Evolutionary conservation across 129 eudicot genomes (phyloP).

Genomic region (Kitagawia praeruptora): DNA sequence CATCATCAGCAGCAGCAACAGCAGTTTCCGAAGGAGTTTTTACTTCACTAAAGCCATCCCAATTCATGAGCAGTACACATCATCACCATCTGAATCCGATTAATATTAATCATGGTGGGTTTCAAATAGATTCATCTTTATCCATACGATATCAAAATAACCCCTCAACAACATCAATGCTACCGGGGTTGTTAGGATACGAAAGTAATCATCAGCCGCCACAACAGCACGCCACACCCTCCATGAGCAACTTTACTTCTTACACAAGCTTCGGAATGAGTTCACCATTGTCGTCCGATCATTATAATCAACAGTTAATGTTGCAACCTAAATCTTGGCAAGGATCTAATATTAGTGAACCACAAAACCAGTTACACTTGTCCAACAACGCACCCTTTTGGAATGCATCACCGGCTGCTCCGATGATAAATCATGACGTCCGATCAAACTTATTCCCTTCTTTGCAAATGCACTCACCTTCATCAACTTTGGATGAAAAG

Average conservation of each 20-base stretch:
- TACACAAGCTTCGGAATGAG: constrained; percentile 21
- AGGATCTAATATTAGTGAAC: not conserved
- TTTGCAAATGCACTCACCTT: constrained; percentile 38
- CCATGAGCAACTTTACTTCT: constrained; percentile 19
- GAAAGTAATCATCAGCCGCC: constrained; percentile 30
- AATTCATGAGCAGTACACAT: not conserved
- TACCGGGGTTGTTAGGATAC: constrained; percentile 36
- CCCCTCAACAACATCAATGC: not conserved
- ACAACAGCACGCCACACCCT: constrained; percentile 18
- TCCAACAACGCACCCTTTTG: constrained; percentile 57
- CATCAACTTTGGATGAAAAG: constrained; percentile 49
- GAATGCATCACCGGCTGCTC: constrained; percentile 45
- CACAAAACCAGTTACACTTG: constrained; percentile 31
- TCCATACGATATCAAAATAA: not conserved
- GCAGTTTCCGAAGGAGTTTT: constrained; percentile 17
- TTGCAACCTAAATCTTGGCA: not conserved
- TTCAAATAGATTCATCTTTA: constrained; percentile 17
- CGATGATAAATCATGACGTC: constrained; percentile 18
- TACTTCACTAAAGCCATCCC: constrained; percentile 19
- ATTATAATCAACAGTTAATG: not conserved
- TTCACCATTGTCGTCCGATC: not conserved
- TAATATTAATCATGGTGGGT: constrained; percentile 29
- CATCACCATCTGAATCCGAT: constrained; percentile 24
- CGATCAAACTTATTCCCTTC: constrained; percentile 49
- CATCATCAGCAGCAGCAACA: not conserved